Conservation (phyloP, 2,329 filamentous ascomycete genomes). For the Penicillium oxalicum region DNA sequence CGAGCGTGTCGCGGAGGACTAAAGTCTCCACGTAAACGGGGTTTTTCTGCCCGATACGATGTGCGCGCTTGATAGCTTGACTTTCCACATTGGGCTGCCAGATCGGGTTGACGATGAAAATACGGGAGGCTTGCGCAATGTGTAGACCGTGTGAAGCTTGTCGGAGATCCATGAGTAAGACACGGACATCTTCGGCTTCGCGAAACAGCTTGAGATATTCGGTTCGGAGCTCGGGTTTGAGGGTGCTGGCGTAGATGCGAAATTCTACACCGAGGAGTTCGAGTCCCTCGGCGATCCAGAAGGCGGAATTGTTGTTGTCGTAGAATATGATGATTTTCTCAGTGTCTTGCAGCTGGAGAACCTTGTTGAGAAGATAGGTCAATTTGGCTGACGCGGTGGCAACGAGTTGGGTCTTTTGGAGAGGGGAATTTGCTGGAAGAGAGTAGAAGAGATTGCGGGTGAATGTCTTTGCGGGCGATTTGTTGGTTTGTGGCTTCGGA, state of each 20-base stretch:
- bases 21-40: slow-evolving; percentile 81
- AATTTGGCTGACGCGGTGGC: slow-evolving; percentile 83
- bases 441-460: slow-evolving; percentile 22
- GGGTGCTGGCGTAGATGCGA: slow-evolving; percentile 49
- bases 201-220: slow-evolving; percentile 78
- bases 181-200: slow-evolving; percentile 60
- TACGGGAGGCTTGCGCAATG: slow-evolving; percentile 71
- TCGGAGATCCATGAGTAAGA: slow-evolving; percentile 84
- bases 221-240: slow-evolving; percentile 59
- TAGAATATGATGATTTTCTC: slow-evolving; percentile 95
- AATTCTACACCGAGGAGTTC: slow-evolving; percentile 63
- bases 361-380: slow-evolving; percentile 72
- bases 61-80: slow-evolving; percentile 84
- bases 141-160: slow-evolving; percentile 86
- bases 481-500: slow-evolving; percentile 22
- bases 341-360: slow-evolving; percentile 59
- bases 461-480: slow-evolving; percentile 28
- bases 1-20: slow-evolving; percentile 71
- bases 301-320: slow-evolving; percentile 79
- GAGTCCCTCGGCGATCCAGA: slow-evolving; percentile 74
- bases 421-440: slow-evolving; percentile 42
- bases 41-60: slow-evolving; percentile 75
- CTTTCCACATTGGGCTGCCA: slow-evolving; percentile 78
- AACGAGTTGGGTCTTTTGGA: slow-evolving; percentile 58
- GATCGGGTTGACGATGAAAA: slow-evolving; percentile 86